These are phyloP conservation scores for Henningerozyma blattae DNA, from an alignment of 805 yeast species.

Conservation along the genomic window DNA sequence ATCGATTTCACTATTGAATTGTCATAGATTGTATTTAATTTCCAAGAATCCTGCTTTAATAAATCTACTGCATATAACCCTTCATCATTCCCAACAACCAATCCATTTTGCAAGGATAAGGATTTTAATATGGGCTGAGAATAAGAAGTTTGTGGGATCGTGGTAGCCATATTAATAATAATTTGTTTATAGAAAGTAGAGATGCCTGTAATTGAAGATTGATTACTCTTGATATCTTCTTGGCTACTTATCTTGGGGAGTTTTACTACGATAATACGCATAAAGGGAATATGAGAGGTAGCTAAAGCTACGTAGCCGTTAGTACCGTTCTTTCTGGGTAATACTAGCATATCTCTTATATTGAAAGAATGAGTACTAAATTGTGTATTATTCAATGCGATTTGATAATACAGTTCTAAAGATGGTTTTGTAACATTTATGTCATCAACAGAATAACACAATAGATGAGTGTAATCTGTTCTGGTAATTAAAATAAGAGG, in stretches of 20 bases:
- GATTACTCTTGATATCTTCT: background rate
- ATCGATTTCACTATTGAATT: conserved; percentile 17
- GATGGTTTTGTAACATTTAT: conserved; percentile 4
- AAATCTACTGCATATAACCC: conserved; percentile 21
- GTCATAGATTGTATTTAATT: conserved; percentile 23
- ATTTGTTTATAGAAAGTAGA: conserved; percentile 16
- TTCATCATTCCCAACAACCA: conserved; percentile 17
- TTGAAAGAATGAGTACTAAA: conserved; percentile 51
- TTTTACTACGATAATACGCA: conserved; percentile 49
- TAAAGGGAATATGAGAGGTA: conserved; percentile 68
- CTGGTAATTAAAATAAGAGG: conserved; percentile 44
- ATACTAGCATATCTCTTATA: conserved; percentile 11
- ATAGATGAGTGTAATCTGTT: conserved; percentile 45
- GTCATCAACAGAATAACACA: conserved; percentile 25
- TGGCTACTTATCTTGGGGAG: conserved; percentile 23
- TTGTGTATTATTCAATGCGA: conserved; percentile 65
- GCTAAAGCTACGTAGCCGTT: conserved; percentile 37
- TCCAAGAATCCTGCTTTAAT: conserved; percentile 18
- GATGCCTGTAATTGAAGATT: background rate
- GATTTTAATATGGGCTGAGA: conserved; percentile 19
- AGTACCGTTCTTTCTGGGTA: conserved; percentile 1
- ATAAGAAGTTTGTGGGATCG: conserved; percentile 16
- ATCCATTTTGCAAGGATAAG: conserved; percentile 10
- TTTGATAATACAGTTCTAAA: conserved; percentile 28
- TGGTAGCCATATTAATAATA: conserved; percentile 18